A percentile compares a stretch with the other conserved stretches of the same genome.
Conservation (phyloP, 257 asterid genomes). For the Orobanche coerulescens region DNA sequence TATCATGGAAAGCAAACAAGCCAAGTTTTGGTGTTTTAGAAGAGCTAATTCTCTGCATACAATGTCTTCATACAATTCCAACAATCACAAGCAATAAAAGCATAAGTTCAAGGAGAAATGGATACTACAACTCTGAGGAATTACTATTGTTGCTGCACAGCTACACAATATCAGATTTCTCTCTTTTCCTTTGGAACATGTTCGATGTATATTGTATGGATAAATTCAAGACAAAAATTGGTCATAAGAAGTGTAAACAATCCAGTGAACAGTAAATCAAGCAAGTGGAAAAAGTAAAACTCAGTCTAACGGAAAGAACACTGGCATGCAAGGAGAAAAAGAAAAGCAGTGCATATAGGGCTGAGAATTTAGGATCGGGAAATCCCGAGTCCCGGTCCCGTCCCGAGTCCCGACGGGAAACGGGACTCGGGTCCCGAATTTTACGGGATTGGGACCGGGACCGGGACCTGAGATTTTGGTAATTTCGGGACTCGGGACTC, state of each 20-base stretch:
- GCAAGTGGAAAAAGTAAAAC: conserved; percentile 9
- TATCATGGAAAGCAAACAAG: conserved; percentile 9
- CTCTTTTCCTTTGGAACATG: conserved; percentile 1
- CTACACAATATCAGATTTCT: not conserved
- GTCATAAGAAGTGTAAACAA: conserved; percentile 4
- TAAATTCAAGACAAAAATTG: not conserved
- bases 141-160: conserved; percentile 9
- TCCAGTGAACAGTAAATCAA: not conserved
- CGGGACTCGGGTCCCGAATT: too few relatives aligned
- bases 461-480: too few relatives aligned
- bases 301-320: not conserved
- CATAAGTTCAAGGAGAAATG: conserved; percentile 4
- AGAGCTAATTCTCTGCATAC: not conserved
- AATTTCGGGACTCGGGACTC: too few relatives aligned
- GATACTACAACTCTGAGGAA: not conserved
- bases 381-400: too few relatives aligned
- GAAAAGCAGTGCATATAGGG: not conserved
- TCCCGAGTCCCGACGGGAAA: too few relatives aligned
- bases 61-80: conserved; percentile 8
- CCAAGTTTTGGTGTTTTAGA: not conserved
- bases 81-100: conserved; percentile 9
- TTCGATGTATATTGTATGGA: not conserved
- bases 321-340: conserved; percentile 1
- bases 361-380: too few relatives aligned
- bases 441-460: too few relatives aligned